Evolutionary conservation across 768 basidiomycete genomes (phyloP).

Genomic region (Russula sp.): DNA sequence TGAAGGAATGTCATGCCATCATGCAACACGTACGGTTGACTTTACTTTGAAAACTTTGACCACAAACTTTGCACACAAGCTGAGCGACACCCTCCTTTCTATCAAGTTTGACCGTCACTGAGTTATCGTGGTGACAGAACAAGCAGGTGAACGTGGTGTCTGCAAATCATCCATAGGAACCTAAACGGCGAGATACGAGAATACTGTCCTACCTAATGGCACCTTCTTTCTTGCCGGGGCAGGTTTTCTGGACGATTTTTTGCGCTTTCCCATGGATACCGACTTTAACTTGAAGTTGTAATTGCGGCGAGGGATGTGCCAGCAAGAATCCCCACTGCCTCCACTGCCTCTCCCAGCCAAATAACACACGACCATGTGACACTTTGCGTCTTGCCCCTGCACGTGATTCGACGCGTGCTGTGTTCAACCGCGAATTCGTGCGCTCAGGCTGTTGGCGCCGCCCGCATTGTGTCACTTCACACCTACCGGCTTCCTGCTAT

Average conservation of each 20-base stretch:
- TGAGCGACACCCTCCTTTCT: slow-evolving; percentile 80
- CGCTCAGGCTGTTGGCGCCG: neutral
- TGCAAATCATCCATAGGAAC: slow-evolving; percentile 29
- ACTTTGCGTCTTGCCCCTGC: neutral
- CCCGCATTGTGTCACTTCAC: neutral
- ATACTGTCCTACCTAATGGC: slow-evolving; percentile 54
- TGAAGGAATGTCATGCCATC: slow-evolving; percentile 15
- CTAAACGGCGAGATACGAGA: slow-evolving; percentile 2
- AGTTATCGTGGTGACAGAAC: slow-evolving; percentile 87
- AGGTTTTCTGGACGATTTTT: slow-evolving; percentile 83
- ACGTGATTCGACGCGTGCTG: slow-evolving; percentile 27
- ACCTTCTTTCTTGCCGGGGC: slow-evolving; percentile 58
- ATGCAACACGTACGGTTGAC: slow-evolving; percentile 58
- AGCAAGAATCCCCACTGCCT: too few relatives aligned
- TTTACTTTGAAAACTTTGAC: slow-evolving; percentile 84
- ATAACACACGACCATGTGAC: slow-evolving; percentile 9
- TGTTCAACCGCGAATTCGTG: slow-evolving; percentile 7
- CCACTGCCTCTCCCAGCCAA: neutral
- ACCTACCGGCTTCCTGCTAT: slow-evolving; percentile 33
- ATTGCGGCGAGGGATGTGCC: slow-evolving; percentile 10
- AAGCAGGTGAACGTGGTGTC: slow-evolving; percentile 83
- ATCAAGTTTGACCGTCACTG: slow-evolving; percentile 79
- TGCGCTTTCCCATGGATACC: slow-evolving; percentile 74
- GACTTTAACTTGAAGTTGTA: neutral
- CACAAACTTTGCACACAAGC: slow-evolving; percentile 77